Evolutionary conservation across 352 stramenopile genomes (phyloP).

Genomic region (Pythium graminicola): DNA sequence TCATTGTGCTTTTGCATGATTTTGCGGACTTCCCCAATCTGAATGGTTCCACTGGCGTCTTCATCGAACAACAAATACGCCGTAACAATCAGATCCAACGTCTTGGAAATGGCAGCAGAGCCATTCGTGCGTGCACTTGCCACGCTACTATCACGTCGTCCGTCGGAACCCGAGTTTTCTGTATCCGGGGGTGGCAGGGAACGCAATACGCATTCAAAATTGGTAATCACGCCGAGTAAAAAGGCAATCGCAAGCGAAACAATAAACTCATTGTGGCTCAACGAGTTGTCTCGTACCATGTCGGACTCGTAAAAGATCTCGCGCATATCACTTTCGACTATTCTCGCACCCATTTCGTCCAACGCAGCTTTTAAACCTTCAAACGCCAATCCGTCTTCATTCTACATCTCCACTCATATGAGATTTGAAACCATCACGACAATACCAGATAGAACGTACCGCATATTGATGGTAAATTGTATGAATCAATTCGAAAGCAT

Average conservation of each 20-base stretch:
- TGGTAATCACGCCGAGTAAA: slow-evolving; percentile 73
- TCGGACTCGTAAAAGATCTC: slow-evolving; percentile 88
- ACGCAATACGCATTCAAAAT: slow-evolving; percentile 45
- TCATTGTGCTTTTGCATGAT: slow-evolving; percentile 57
- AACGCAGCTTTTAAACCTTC: slow-evolving; percentile 59
- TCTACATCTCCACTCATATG: slow-evolving; percentile 22
- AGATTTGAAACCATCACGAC: slow-evolving; percentile 1
- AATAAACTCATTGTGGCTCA: slow-evolving; percentile 85
- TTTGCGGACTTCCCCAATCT: slow-evolving; percentile 60
- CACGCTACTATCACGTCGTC: slow-evolving; percentile 11
- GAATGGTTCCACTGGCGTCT: slow-evolving; percentile 74
- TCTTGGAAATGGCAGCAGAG: slow-evolving; percentile 54
- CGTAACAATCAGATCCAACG: slow-evolving; percentile 76
- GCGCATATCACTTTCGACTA: slow-evolving; percentile 58
- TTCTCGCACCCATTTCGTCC: slow-evolving; percentile 48
- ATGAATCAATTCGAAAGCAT: slow-evolving; percentile 60
- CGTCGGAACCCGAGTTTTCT: background rate
- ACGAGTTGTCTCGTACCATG: slow-evolving; percentile 78
- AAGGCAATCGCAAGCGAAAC: slow-evolving; percentile 80
- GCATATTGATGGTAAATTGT: slow-evolving; percentile 59
- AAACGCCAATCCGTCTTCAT: slow-evolving; percentile 51
- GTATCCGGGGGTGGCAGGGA: slow-evolving; percentile 5
- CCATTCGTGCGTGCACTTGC: slow-evolving; percentile 18
- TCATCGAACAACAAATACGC: slow-evolving; percentile 84
- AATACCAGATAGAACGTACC: slow-evolving; percentile 26